Evolutionary conservation across 2,329 filamentous ascomycete species (phyloP), one percentile per base, ranked within the genome.

Genomic region (Boeremia exigua): DNA sequence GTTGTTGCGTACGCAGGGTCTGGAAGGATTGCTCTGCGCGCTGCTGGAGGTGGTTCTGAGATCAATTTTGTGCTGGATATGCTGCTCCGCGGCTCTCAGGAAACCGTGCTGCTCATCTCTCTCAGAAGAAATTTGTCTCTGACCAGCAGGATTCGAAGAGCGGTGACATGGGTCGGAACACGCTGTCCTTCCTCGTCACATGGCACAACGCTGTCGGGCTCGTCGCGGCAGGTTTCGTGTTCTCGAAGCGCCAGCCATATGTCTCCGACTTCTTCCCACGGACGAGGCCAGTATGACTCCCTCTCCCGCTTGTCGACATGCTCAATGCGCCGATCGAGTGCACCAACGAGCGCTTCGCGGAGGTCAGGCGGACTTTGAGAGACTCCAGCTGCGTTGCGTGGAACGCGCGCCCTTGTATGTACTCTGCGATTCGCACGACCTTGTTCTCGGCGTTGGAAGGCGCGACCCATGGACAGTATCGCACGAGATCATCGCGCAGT

Each of bases 401-500:
- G 4, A 56, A 48, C 1, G 33, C 50, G 11, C 63, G 52, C 15
- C 46, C 45, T 30, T 60, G 48, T 1, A 69, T 52, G 36, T 66
- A 69, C 38, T 64, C 64, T 2, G 54, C 61, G 15, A 69, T 61
- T 6, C 61, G 34, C 7, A 50, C 27, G 12, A 68, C 46, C 17
- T 67, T 67, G 40, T 58, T 61, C 27, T 56, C 52, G 17, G 62
- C 59, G 32, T 59, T 60, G 2, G 53, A 51, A 3, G 62, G 65
- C 9, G 58, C 51, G 3, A 61, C 58, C 65, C 66, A 69, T 6
- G 60, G 62, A 36, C 62, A 69, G 32, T 56, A 65, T 3, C 53
- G 33, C 7, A 68, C 40, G 7, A 69, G 56, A 45, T 69, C 66
- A 43, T 69, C 66, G 2, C 64, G 56, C 0, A 69, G 56, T 0